These are phyloP conservation scores for Sextonia rubra DNA, from an alignment of 164 flowering plant genomes.

Conservation along the genomic window DNA sequence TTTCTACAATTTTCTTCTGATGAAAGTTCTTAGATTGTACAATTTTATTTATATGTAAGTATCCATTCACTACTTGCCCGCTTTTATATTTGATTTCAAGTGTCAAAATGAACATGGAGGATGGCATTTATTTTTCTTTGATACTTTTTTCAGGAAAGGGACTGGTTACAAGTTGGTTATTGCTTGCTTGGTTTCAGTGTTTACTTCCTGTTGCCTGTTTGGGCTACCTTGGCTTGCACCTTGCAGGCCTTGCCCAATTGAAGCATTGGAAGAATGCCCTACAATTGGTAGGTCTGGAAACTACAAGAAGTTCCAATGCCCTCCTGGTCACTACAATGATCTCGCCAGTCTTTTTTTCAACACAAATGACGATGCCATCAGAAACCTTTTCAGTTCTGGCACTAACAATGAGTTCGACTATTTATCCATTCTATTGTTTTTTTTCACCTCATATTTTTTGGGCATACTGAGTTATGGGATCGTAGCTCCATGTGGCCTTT, in stretches of 20 bases:
- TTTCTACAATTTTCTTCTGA: constrained; percentile 58
- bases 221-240: constrained; percentile 87
- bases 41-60: constrained; percentile 66
- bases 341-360: constrained; percentile 92
- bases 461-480: constrained; percentile 78
- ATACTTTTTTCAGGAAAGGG: constrained; percentile 53
- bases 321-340: constrained; percentile 82
- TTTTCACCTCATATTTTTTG: constrained; percentile 59
- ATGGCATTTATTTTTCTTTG: constrained; percentile 6
- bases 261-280: constrained; percentile 69
- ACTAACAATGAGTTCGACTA: constrained; percentile 64
- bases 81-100: not conserved
- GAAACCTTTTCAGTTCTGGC: constrained; percentile 71
- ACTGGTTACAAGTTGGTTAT: constrained; percentile 48
- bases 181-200: constrained; percentile 65
- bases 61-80: not conserved
- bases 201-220: constrained; percentile 78
- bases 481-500: constrained; percentile 82
- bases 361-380: constrained; percentile 89
- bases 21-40: constrained; percentile 63
- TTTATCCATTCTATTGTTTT: constrained; percentile 58
- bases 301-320: constrained; percentile 88
- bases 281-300: constrained; percentile 91
- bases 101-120: not conserved
- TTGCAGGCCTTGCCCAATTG: constrained; percentile 73